Evolutionary conservation across 2,329 filamentous ascomycete species (phyloP).

Genomic region (Pestalotiopsis sp.): DNA sequence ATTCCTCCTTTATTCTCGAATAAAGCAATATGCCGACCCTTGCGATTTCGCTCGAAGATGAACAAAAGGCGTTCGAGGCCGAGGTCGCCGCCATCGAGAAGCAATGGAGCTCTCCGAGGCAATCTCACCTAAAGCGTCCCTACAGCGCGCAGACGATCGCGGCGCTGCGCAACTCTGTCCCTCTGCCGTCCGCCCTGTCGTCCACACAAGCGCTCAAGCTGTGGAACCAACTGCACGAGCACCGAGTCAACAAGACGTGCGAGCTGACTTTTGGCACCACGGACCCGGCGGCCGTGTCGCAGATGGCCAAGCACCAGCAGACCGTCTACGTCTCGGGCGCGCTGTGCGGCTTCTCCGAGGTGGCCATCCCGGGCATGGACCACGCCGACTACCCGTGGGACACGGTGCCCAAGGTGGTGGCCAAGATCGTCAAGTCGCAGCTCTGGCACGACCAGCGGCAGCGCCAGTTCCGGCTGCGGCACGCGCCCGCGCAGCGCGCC

Average conservation of each 20-base stretch:
- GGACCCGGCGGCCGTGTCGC: conserved; percentile 35
- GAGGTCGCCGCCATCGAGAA: conserved; percentile 36
- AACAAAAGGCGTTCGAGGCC: conserved; percentile 34
- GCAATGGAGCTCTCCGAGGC: conserved; percentile 33
- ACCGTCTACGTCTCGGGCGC: conserved; percentile 44
- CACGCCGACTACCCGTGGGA: conserved; percentile 46
- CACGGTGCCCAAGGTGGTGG: conserved; percentile 42
- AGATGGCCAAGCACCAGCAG: conserved; percentile 40
- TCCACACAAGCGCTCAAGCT: conserved; percentile 38
- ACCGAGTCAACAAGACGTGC: conserved; percentile 34
- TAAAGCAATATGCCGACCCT: conserved; percentile 19
- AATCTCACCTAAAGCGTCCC: conserved; percentile 33
- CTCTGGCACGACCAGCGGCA: conserved; percentile 44
- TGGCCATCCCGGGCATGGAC: conserved; percentile 39
- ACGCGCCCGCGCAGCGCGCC: conserved; percentile 31
- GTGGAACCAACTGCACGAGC: conserved; percentile 37
- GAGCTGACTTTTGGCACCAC: conserved; percentile 42
- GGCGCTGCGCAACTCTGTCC: conserved; percentile 32
- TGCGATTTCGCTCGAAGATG: conserved; percentile 23
- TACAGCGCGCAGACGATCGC: conserved; percentile 37
- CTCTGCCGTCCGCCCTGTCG: conserved; percentile 28
- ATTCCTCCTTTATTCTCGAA: background rate
- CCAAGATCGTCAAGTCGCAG: conserved; percentile 42
- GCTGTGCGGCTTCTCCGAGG: conserved; percentile 40
- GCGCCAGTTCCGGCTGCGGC: conserved; percentile 37